Percentiles rank a stretch among this genome's conserved stretches.
phyloP scores from a whole-genome alignment of 2,329 filamentous ascomycete genomes.

The Ascosphaera acerosa region DNA sequence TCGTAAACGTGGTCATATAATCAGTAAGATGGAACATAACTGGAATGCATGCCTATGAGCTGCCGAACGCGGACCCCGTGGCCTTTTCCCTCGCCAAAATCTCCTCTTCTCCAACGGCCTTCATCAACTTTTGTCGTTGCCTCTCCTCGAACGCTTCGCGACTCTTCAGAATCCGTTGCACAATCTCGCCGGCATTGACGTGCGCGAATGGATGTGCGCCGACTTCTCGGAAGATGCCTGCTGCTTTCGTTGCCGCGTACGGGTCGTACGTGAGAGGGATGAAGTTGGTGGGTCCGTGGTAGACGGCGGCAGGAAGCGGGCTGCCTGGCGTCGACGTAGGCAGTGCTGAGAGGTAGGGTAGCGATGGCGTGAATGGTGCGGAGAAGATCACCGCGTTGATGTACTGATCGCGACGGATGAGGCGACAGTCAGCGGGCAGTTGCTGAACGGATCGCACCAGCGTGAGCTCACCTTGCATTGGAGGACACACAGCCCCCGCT shows the following conservation, averaged over 20 bases:
- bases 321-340: no score
- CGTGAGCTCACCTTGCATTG: conserved; percentile 52
- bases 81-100: conserved; percentile 32
- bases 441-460: conserved; percentile 2
- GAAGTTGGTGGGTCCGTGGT: conserved; percentile 88
- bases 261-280: conserved; percentile 56
- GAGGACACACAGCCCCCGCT: conserved; percentile 80
- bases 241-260: conserved; percentile 52
- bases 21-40: no score
- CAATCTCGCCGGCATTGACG: conserved; percentile 82
- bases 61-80: conserved; percentile 4
- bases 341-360: conserved; percentile 46
- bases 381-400: conserved; percentile 71
- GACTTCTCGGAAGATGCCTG: conserved; percentile 68
- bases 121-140: conserved; percentile 72
- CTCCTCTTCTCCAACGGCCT: conserved; percentile 48
- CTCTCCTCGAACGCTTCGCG: conserved; percentile 73
- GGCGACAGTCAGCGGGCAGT: conserved; percentile 2
- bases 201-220: conserved; percentile 52
- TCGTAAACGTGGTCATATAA: no score
- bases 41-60: no score
- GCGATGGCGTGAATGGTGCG: conserved; percentile 67
- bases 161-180: conserved; percentile 68
- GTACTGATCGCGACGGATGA: conserved; percentile 30
- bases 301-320: conserved; percentile 57